These are phyloP conservation scores for Primulina tabacum DNA, from an alignment of 257 asterid species.

Conservation along the genomic window DNA sequence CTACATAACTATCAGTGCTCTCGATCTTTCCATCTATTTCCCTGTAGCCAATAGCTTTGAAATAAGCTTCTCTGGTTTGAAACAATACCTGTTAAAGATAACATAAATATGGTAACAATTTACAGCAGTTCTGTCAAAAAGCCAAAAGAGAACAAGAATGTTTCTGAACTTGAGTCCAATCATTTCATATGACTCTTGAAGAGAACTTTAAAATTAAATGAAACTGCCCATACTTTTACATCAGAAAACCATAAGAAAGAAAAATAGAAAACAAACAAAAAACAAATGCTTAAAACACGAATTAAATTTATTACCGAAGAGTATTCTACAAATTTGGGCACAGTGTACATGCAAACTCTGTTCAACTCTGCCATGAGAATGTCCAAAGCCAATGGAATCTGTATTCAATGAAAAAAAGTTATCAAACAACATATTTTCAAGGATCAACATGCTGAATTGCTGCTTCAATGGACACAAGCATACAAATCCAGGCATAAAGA, in stretches of 20 bases:
- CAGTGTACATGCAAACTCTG: conserved; percentile 78
- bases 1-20: conserved; percentile 46
- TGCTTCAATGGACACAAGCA: background rate
- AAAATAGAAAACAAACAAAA: background rate
- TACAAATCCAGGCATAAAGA: background rate
- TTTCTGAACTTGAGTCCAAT: conserved; percentile 5
- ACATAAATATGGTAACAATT: conserved; percentile 11
- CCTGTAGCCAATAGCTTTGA: conserved; percentile 62
- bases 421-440: background rate
- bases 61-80: conserved; percentile 53
- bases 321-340: conserved; percentile 73
- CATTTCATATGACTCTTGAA: conserved; percentile 5
- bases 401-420: conserved; percentile 22
- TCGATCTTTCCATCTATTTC: conserved; percentile 66
- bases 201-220: background rate
- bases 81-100: conserved; percentile 47
- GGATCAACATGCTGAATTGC: background rate
- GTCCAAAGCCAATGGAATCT: conserved; percentile 81
- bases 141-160: conserved; percentile 3
- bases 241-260: conserved; percentile 4
- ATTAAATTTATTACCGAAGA: conserved; percentile 51
- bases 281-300: conserved; percentile 3
- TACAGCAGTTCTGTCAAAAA: background rate
- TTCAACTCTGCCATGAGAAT: conserved; percentile 74
- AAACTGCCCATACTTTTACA: background rate